Conservation (phyloP, 1,139 yeast species). For the Tardiomyces depauwii region DNA sequence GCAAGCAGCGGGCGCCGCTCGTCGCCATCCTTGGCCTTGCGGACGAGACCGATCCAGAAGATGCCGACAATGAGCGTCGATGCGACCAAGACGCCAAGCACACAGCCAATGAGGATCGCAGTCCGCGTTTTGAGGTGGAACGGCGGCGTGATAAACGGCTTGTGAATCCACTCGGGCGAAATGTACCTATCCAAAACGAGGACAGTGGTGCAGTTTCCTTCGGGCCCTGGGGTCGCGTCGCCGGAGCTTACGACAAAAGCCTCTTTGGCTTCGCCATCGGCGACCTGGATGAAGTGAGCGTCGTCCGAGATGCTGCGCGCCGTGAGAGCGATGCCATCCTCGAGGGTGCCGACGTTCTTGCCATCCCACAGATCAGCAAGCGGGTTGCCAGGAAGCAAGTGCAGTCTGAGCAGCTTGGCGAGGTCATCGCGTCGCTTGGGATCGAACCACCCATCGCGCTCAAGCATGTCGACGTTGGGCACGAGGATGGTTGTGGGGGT, state of each 20-base stretch:
- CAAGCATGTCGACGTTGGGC: conserved; percentile 54
- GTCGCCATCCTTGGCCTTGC: not conserved
- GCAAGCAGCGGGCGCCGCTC: not conserved
- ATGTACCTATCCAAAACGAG: conserved; percentile 63
- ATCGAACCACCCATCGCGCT: conserved; percentile 31
- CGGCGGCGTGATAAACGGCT: conserved; percentile 20
- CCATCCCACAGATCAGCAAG: conserved; percentile 25
- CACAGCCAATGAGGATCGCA: conserved; percentile 26
- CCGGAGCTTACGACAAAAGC: conserved; percentile 59
- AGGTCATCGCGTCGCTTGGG: conserved; percentile 28
- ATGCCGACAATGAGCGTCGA: conserved; percentile 15
- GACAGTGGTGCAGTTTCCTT: conserved; percentile 40
- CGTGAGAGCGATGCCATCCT: conserved; percentile 32
- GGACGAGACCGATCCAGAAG: conserved; percentile 9
- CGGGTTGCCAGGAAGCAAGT: conserved; percentile 51
- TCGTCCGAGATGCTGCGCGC: conserved; percentile 29
- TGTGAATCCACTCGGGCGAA: conserved; percentile 48
- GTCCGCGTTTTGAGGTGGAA: conserved; percentile 23
- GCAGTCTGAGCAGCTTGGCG: conserved; percentile 49
- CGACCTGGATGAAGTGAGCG: conserved; percentile 25
- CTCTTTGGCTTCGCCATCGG: conserved; percentile 51
- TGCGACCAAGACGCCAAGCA: conserved; percentile 20
- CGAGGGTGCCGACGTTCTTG: conserved; percentile 29
- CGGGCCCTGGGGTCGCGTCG: conserved; percentile 36
- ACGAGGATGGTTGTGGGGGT: conserved; percentile 52